Base-by-base conservation (phyloP, 2,329 filamentous ascomycete species). In the Chrysosporium keratinophilum region DNA sequence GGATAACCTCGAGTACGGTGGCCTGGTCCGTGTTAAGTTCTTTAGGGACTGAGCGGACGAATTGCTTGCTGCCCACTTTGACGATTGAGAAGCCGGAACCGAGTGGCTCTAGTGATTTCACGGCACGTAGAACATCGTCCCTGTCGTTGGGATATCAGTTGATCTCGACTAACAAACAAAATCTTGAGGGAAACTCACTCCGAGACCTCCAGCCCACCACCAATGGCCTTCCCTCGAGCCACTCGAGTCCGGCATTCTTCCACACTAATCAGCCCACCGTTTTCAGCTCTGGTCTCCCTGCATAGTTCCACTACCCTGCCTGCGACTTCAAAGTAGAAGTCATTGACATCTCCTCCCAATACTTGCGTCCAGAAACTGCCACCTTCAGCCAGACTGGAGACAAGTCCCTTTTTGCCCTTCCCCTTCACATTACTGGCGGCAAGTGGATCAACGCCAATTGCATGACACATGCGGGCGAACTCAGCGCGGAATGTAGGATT, bases 291-390 rank as follows among this genome's bases (percentile, higher is more conserved):
- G 43, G 89, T 96, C 50, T 84, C 82, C 5, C 88, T 78, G 67
- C 93, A 98, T 6, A 96, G 82, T 69, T 97, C 91, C 5, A 98
- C 93, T 0, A 97, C 87, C 48, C 88, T 80, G n/a, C 97, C 91
- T 1, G 89, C 93, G 44, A 98, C 81, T 74, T 95, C 91, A 69
- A 97, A 97, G 73, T 97, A 98, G 67, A 98, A 98, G 69, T 98
- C 93, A 67, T 96, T 95, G 61, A 98, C 90, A 63, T 84, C 89
- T 56, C 86, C 82, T 31, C 93, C 93, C 17, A 97, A 78, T 58
- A 97, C 81, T 74, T 96, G 90, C 7, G 88, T 86, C 91, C 93
- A 97, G 56, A 96, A 83, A 55, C 85, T 93, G 15, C 81, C 80
- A 5, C 74, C 76, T 49, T 70, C 69, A 20, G 65, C 64, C n/a